Conservation (phyloP, 257 asterid species). For the Fraxinus quadrangulata region DNA sequence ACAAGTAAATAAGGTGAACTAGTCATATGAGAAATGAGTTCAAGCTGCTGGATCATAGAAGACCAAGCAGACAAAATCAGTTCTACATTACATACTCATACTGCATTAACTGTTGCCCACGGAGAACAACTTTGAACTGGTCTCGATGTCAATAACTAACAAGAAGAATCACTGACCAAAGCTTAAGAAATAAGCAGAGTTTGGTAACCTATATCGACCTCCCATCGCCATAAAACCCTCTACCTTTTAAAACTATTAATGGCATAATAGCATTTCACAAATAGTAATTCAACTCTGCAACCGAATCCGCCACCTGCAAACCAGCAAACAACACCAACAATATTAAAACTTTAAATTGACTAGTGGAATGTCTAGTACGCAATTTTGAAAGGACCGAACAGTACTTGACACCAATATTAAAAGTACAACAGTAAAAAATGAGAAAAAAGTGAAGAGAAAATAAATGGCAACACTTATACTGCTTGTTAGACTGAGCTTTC, state of each 20-base stretch:
- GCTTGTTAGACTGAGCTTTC: too few species aligned
- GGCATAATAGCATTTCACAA: slow-evolving; percentile 26
- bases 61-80: background rate
- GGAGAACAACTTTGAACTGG: slow-evolving; percentile 24
- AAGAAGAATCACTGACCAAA: slow-evolving; percentile 20
- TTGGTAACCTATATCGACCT: slow-evolving; percentile 25
- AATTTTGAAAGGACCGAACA: too few species aligned
- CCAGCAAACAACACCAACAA: slow-evolving; percentile 19
- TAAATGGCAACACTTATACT: too few species aligned
- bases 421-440: too few species aligned
- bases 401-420: too few species aligned
- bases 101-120: slow-evolving; percentile 29
- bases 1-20: slow-evolving; percentile 4
- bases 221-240: slow-evolving; percentile 22
- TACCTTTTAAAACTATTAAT: slow-evolving; percentile 27
- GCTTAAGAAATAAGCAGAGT: slow-evolving; percentile 24
- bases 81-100: slow-evolving; percentile 35
- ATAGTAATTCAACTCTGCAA: slow-evolving; percentile 22
- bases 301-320: slow-evolving; percentile 35
- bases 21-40: slow-evolving; percentile 4
- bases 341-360: background rate
- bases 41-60: slow-evolving; percentile 24
- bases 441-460: too few species aligned
- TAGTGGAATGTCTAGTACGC: too few species aligned
- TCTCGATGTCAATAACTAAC: slow-evolving; percentile 15